Percentiles rank a stretch among this genome's conserved stretches.
Conservation (phyloP, 2,329 filamentous ascomycete genomes). For the Epichloe glyceriae region DNA sequence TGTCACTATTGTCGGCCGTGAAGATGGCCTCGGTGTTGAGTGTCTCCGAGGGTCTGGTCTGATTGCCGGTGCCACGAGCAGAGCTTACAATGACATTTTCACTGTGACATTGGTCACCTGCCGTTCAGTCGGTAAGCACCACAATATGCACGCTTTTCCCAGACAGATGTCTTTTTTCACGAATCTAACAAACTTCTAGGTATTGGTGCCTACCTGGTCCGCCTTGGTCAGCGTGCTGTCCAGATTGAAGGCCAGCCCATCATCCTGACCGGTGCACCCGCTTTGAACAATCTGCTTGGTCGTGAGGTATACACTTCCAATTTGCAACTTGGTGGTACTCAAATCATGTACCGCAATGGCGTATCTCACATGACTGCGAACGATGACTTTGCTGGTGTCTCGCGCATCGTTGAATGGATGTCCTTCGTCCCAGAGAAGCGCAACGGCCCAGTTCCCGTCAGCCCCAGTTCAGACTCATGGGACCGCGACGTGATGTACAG, state of each 20-base stretch:
- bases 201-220: slow-evolving; percentile 98
- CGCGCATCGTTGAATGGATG: slow-evolving; percentile 97
- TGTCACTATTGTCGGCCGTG: slow-evolving; percentile 79
- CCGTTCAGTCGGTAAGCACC: slow-evolving; percentile 71
- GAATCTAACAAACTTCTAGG: slow-evolving; percentile 24
- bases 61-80: slow-evolving; percentile 92
- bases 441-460: slow-evolving; percentile 83
- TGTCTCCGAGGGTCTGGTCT: slow-evolving; percentile 94
- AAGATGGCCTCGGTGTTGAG: slow-evolving; percentile 95
- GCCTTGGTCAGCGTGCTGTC: slow-evolving; percentile 94
- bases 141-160: neutral
- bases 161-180: neutral
- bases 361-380: slow-evolving; percentile 97
- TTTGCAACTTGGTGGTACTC: slow-evolving; percentile 97
- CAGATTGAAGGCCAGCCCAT: slow-evolving; percentile 99
- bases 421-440: slow-evolving; percentile 95
- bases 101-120: slow-evolving; percentile 96
- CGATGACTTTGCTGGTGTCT: slow-evolving; percentile 95
- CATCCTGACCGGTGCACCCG: slow-evolving; percentile 92
- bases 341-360: slow-evolving; percentile 99
- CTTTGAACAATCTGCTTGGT: slow-evolving; percentile 94
- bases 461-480: slow-evolving; percentile 74
- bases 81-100: slow-evolving; percentile 98
- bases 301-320: slow-evolving; percentile 99
- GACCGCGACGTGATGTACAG: slow-evolving; percentile 84